Percentiles rank a stretch among this genome's conserved stretches.
phyloP scores from a whole-genome alignment of 768 basidiomycete genomes.

The Collybia sordida region DNA sequence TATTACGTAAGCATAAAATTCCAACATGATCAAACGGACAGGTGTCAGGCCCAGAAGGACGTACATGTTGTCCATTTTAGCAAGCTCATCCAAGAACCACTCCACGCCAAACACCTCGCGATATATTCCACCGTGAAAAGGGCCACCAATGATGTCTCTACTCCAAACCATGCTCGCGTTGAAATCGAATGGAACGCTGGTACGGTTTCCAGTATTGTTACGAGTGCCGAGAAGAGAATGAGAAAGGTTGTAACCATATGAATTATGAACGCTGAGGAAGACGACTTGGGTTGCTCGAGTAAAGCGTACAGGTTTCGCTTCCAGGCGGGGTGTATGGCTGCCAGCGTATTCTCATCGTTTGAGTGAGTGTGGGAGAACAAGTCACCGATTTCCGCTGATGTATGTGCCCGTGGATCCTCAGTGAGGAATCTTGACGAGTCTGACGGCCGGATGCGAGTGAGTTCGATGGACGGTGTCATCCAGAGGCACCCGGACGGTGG shows the following conservation, averaged over 20 bases:
- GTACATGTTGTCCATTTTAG: conserved; percentile 70
- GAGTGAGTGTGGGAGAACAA: conserved; percentile 35
- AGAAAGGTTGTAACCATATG: conserved; percentile 39
- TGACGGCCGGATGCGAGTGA: conserved; percentile 25
- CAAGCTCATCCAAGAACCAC: conserved; percentile 57
- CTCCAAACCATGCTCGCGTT: conserved; percentile 3
- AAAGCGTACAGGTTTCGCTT: conserved; percentile 67
- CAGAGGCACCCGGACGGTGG: conserved; percentile 1
- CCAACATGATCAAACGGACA: conserved; percentile 15
- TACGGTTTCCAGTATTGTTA: conserved; percentile 80
- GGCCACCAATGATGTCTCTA: conserved; percentile 1
- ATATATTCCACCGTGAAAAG: conserved; percentile 87
- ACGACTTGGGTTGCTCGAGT: conserved; percentile 80
- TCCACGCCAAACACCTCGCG: conserved; percentile 75
- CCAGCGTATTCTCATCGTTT: conserved; percentile 33
- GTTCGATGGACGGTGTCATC: conserved; percentile 23
- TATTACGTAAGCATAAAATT: conserved; percentile 12
- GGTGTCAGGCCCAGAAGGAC: too few relatives aligned
- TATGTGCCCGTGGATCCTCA: conserved; percentile 28
- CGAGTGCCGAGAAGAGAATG: conserved; percentile 26
- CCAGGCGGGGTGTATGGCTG: conserved; percentile 49
- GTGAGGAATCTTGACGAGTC: conserved; percentile 37
- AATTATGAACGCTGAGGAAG: conserved; percentile 70
- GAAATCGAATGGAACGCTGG: conserved; percentile 61
- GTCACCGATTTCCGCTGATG: conserved; percentile 35